Percentiles rank a stretch among this genome's conserved stretches.
These are phyloP conservation scores for Xylaria sp. DNA, from an alignment of 2,329 filamentous ascomycete genomes.

Conservation along the genomic window DNA sequence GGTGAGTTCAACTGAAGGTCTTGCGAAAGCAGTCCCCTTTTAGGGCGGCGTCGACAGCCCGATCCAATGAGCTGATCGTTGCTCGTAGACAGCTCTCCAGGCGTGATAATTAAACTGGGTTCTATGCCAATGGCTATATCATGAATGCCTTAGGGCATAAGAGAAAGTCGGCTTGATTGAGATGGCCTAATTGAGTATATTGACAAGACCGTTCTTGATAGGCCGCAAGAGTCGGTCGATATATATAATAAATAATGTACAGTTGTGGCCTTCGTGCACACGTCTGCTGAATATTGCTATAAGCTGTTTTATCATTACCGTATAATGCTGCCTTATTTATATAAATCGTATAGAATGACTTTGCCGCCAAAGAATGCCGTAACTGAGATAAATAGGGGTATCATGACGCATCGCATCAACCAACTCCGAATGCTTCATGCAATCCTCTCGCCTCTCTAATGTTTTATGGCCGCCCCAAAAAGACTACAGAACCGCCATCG, in stretches of 20 bases:
- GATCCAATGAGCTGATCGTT: background rate
- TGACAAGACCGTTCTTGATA: background rate
- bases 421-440: conserved; percentile 30
- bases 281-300: background rate
- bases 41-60: background rate
- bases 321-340: conserved; percentile 15
- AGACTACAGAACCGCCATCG: background rate
- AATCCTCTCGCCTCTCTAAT: conserved; percentile 24
- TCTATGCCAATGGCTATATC: background rate
- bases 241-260: conserved; percentile 26
- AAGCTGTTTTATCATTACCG: conserved; percentile 12
- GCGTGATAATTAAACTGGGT: too few species aligned
- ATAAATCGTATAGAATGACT: conserved; percentile 16
- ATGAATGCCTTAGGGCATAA: background rate
- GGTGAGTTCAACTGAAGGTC: background rate
- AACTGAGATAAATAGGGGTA: conserved; percentile 23
- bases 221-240: conserved; percentile 2
- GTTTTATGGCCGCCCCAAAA: background rate
- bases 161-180: background rate
- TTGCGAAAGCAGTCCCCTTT: background rate
- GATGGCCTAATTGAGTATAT: conserved; percentile 7
- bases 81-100: background rate
- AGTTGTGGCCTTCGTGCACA: conserved; percentile 2
- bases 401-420: conserved; percentile 29
- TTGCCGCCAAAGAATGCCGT: conserved; percentile 9